Conservation (phyloP, 2,329 filamentous ascomycete species). For the Cryphonectria nitschkei region DNA sequence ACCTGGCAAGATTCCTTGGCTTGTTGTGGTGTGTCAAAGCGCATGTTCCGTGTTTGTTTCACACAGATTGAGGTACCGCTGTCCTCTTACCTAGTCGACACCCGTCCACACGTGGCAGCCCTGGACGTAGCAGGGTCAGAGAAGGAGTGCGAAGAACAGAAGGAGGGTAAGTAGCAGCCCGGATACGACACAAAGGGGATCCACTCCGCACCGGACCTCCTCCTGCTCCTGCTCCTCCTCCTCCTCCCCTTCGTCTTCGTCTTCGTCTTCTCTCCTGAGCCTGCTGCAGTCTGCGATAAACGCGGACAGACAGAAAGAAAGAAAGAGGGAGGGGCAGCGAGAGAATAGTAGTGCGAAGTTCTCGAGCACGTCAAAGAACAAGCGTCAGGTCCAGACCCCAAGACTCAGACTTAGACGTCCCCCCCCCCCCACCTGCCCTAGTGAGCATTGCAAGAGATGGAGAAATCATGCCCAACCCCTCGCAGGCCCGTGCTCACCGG, state of each 20-base stretch:
- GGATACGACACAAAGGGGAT: background rate
- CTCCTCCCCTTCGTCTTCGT: no score
- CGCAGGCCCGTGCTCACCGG: background rate
- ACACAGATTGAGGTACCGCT: background rate
- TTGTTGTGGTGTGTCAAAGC: background rate
- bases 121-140: background rate
- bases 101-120: constrained; percentile 1
- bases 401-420: background rate
- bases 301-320: no score
- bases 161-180: background rate
- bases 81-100: background rate
- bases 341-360: background rate
- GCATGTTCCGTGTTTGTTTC: background rate
- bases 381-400: background rate
- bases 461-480: background rate
- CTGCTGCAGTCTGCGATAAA: background rate
- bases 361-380: background rate
- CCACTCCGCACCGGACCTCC: background rate
- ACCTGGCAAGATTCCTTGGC: background rate
- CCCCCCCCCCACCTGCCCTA: background rate
- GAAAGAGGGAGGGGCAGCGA: background rate
- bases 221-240: background rate
- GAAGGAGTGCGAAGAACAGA: background rate
- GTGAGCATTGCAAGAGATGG: background rate
- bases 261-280: background rate